Evolutionary conservation across 345 rosid species (phyloP), one percentile per base, ranked within the genome.

Genomic region (Balakata baccata): DNA sequence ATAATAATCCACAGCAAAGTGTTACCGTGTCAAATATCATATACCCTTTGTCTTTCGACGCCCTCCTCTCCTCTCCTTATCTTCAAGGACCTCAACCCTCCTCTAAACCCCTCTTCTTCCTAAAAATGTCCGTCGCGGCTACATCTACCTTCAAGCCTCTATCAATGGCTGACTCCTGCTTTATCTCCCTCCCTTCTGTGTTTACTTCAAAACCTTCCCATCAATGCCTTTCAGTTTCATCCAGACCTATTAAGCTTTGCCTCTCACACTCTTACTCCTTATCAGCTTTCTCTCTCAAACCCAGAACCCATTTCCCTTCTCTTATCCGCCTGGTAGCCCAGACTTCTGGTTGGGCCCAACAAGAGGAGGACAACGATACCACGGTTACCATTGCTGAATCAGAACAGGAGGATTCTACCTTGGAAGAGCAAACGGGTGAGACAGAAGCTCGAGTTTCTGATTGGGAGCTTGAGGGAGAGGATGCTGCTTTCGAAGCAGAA

Each of bases 111-210:
- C 80, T 41, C n/a, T 39, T 54, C 46, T 10, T 50, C 46, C 61
- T 47, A 0, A 54, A 53, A 23, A 88, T 88, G 92, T 77, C 86
- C 74, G 74, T 88, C 41, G 68, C 86, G 1, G 70, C 87, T 3
- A 66, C 84, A 3, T 79, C 84, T 7, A 73, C 80, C 75, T 86
- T 85, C 68, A 87, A 82, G 82, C 85, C 89, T 71, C 65, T 90
- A 60, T 81, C 94, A 51, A 80, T 84, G 82, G 85, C 88, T 0
- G 94, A 86, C 74, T 87, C 92, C 17, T 85, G 84, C 60, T 69
- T 88, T 7, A 71, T 77, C 51, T 86, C 86, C 20, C 73, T 83
- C 34, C 88, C 89, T 68, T 87, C 88, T 0, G 11, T 61, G 29
- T 52, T 78, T 34, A 69, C 86, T 57, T 81, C 83, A 68, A 85